phyloP scores from a whole-genome alignment of 2,329 filamentous ascomycete genomes.

The Colletotrichum euphorbiae region DNA sequence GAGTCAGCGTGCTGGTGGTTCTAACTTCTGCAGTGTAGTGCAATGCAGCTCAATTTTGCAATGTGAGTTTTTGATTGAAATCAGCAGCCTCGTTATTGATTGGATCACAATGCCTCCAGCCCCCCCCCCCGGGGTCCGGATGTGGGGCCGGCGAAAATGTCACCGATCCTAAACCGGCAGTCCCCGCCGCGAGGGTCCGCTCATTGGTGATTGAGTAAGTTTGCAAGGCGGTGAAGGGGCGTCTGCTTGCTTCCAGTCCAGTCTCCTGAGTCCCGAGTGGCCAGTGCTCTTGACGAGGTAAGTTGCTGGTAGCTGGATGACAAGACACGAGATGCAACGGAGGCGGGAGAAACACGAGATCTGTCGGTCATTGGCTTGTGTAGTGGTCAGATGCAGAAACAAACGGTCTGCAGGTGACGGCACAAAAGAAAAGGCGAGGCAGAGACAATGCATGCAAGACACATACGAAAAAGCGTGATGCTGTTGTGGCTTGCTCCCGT shows the following conservation, averaged over 20 bases:
- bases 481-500: neutral
- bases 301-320: neutral
- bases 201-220: neutral
- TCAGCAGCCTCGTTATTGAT: slow-evolving; percentile 6
- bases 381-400: slow-evolving; percentile 30
- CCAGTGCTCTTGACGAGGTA: neutral
- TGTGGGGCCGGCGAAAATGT: slow-evolving; percentile 25
- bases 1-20: neutral
- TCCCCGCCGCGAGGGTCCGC: neutral
- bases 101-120: neutral
- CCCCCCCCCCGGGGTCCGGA: neutral
- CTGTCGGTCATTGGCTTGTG: neutral
- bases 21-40: neutral
- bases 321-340: neutral
- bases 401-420: slow-evolving; percentile 13
- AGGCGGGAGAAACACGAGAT: slow-evolving; percentile 8
- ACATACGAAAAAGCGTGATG: neutral
- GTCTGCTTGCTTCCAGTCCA: too few relatives aligned
- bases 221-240: neutral
- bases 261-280: neutral
- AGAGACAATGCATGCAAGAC: slow-evolving; percentile 13
- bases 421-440: slow-evolving; percentile 7
- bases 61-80: slow-evolving; percentile 8
- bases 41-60: neutral
- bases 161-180: slow-evolving; percentile 5